A percentile compares a stretch with the other conserved stretches of the same genome.
Conservation (phyloP, 2,329 filamentous ascomycete species). For the Exophiala sideris region DNA sequence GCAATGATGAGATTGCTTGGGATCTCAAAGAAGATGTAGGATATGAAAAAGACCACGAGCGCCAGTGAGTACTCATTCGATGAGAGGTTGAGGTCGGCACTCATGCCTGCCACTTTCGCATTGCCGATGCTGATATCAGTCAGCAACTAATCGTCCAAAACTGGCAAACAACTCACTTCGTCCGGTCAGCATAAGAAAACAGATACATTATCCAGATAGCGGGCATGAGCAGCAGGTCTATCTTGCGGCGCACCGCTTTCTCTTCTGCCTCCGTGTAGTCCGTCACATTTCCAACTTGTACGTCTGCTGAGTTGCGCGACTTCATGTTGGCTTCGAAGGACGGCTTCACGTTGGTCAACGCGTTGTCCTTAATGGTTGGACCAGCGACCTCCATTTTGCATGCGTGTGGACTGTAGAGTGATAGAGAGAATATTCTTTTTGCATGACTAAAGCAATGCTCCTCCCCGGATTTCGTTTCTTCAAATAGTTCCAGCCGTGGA, state of each 20-base stretch:
- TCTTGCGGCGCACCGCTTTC: conserved; percentile 45
- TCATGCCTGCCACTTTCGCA: conserved; percentile 31
- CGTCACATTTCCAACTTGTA: too few relatives aligned
- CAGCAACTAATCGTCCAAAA: background rate
- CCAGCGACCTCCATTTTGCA: too few relatives aligned
- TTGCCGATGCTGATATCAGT: conserved; percentile 37
- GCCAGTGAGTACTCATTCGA: conserved; percentile 49
- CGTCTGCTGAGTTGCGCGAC: too few relatives aligned
- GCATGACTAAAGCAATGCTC: too few relatives aligned
- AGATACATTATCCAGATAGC: conserved; percentile 52
- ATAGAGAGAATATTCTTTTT: too few relatives aligned
- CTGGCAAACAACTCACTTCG: conserved; percentile 1
- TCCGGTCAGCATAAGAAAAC: conserved; percentile 31
- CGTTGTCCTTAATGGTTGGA: too few relatives aligned
- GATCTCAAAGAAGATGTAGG: conserved; percentile 52
- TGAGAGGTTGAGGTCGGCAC: conserved; percentile 30
- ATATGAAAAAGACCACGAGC: conserved; percentile 54
- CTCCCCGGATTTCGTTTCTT: too few relatives aligned
- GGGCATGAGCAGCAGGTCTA: conserved; percentile 46
- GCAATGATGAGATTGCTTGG: conserved; percentile 44
- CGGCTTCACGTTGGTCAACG: too few relatives aligned
- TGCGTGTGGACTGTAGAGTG: too few relatives aligned
- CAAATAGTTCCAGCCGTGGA: too few relatives aligned
- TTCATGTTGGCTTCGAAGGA: too few relatives aligned
- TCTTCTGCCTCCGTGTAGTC: conserved; percentile 30